Evolutionary conservation across 345 rosid genomes (phyloP), one percentile per base, ranked within the genome.

Genomic region (Pistacia vera): DNA sequence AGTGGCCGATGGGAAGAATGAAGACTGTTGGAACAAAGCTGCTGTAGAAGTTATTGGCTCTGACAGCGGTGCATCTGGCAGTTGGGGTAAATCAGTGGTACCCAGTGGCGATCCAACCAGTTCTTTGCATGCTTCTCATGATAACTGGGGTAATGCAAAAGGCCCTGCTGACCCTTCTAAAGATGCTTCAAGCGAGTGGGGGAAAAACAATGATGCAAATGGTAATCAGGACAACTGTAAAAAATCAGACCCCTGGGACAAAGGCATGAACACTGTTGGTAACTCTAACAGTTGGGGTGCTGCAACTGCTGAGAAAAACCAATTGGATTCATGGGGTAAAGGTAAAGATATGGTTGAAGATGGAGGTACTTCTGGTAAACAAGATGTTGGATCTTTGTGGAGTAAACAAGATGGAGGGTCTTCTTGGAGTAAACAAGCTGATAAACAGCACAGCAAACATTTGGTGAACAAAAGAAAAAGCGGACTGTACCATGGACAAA

Each of bases 391-490:
- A 57, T 66, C 80, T 49, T 59, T 75, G 38, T 78, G 85, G 88
- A 74, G 48, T 57, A 69, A 71, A 28, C 81, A 64, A 35, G 73
- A 54, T 54, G 57, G 57, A 54, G n/a, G 57, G 17, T 54, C 57
- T 13, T 54, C n/a, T 3, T 16, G 57, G 57, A 54, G 18, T 14
- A 54, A 54, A 54, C n/a, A 54, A 54, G 18, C 5, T 54, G 57
- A 54, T 54, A 16, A 14, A 54, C 57, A 54, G 18, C 57, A 3
- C 57, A 12, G n/a, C 57, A 54, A 54, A 13, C n/a, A n/a, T n/a
- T n/a, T 88, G 98, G 97, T 74, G 90, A 85, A 73, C 82, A 79
- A 67, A 96, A 78, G 88, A 86, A 88, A 82, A 93, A 87, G 77
- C 75, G 75, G 28, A 67, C 78, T 68, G 64, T 81, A 61, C 79